A percentile compares a stretch with the other conserved stretches of the same genome.
These are phyloP conservation scores for Fusarium marasasianum DNA, from an alignment of 2,329 filamentous ascomycete species.

Conservation along the genomic window DNA sequence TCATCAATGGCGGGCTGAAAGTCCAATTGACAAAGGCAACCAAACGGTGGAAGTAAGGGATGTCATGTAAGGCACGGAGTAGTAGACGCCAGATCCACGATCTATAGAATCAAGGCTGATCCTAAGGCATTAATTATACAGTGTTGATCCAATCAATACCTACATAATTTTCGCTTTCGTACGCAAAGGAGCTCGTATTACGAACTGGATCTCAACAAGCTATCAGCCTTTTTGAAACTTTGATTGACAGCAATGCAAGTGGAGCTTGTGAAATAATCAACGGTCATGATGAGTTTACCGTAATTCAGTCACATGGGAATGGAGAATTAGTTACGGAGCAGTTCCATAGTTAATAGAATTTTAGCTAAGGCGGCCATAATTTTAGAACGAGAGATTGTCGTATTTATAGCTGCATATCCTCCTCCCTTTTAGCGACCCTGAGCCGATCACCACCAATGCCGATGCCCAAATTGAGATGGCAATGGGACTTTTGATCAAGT, in stretches of 20 bases:
- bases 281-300: neutral
- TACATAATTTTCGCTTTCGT: conserved; percentile 12
- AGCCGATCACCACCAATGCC: conserved; percentile 24
- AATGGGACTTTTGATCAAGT: conserved; percentile 5
- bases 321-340: neutral
- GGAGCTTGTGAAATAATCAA: conserved; percentile 8
- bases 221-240: neutral
- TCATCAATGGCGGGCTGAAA: neutral
- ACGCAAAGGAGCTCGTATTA: neutral
- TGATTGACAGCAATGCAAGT: neutral
- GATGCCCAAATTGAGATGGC: conserved; percentile 6
- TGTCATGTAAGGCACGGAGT: neutral
- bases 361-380: conserved; percentile 15
- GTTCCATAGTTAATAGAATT: neutral
- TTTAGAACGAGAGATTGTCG: conserved; percentile 17
- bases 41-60: conserved; percentile 5
- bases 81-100: neutral
- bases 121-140: neutral
- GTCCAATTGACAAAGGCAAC: neutral
- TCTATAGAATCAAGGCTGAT: neutral
- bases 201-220: neutral
- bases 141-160: neutral
- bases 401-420: conserved; percentile 28
- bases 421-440: conserved; percentile 20
- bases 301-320: conserved; percentile 13